These are phyloP conservation scores for Sideroxylon spinosum DNA, from an alignment of 179 eudicot species.

Conservation along the genomic window DNA sequence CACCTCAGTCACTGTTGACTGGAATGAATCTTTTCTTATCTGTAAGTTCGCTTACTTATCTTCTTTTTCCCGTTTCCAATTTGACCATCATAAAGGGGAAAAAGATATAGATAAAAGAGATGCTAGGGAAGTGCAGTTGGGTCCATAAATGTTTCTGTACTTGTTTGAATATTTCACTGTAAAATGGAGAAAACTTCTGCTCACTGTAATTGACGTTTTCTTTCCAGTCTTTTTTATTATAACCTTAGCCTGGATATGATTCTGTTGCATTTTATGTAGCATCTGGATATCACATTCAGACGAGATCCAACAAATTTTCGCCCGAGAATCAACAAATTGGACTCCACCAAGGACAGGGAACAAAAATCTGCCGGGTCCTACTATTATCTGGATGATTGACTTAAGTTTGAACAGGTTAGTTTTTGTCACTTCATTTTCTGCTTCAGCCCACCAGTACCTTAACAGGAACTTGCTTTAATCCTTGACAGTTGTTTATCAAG, in stretches of 20 bases:
- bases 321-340: slow-evolving; percentile 84
- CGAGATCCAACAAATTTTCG: slow-evolving; percentile 89
- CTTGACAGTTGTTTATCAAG: no score
- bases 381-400: slow-evolving; percentile 83
- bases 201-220: no score
- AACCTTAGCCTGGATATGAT: neutral
- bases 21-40: slow-evolving; percentile 96
- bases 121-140: no score
- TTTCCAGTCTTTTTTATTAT: neutral
- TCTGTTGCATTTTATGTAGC: slow-evolving; percentile 40
- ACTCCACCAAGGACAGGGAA: slow-evolving; percentile 91
- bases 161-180: no score
- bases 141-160: no score
- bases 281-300: slow-evolving; percentile 84
- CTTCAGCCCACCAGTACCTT: no score
- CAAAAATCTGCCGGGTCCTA: slow-evolving; percentile 92
- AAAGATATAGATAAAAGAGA: neutral
- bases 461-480: no score
- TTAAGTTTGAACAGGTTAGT: neutral
- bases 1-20: slow-evolving; percentile 85
- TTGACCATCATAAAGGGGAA: neutral
- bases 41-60: slow-evolving; percentile 33
- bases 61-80: neutral
- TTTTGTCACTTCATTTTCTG: neutral
- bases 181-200: no score